Evolutionary conservation across 1,284 basidiomycete species (phyloP), one percentile per base, ranked within the genome.

Genomic region (Psilocybe mexicana): DNA sequence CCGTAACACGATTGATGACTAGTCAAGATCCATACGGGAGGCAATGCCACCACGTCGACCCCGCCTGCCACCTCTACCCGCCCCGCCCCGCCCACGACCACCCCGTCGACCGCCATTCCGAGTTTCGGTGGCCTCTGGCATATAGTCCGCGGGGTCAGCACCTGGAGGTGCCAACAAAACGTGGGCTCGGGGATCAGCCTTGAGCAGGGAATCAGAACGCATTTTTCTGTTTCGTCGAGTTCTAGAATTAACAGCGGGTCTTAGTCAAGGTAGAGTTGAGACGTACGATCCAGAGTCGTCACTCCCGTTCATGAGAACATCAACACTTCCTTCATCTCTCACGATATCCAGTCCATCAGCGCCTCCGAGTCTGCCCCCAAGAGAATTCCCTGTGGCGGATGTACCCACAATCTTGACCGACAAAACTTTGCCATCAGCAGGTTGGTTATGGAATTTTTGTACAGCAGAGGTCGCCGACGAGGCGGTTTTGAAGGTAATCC

Each of bases 371-470:
- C 85, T 74, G 2, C 81, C 82, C n/a, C 76, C 79, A 1, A 88
- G 72, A 4, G 79, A 73, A 8, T 80, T 78, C 23, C 82, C 81
- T 14, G 79, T 74, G 47, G 72, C 69, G 2, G 74, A 75, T 25
- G 76, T 78, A 11, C 88, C 88, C 7, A 92, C 79, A 52, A 93
- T 72, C 51, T 73, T 74, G 8, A 95, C 89, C 6, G 76, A 80
- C 42, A 95, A 75, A 10, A 80, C 80, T 59, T 88, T 86, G 0
- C 93, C 93, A 62, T 95, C 93, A 0, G 93, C 93, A 8, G 87
- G 84, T 64, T 91, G 88, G 43, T 85, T 86, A 72, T 95, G 75
- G 71, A 92, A 95, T 65, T 87, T 86, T 63, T 79, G 69, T 1
- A 94, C 85, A 4, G 92, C 88, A 3, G 79, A 77, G 18, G 82